Evolutionary conservation across 176 grass and related monocot genomes (phyloP), one percentile per base, ranked within the genome.

Genomic region (Carex pumila): DNA sequence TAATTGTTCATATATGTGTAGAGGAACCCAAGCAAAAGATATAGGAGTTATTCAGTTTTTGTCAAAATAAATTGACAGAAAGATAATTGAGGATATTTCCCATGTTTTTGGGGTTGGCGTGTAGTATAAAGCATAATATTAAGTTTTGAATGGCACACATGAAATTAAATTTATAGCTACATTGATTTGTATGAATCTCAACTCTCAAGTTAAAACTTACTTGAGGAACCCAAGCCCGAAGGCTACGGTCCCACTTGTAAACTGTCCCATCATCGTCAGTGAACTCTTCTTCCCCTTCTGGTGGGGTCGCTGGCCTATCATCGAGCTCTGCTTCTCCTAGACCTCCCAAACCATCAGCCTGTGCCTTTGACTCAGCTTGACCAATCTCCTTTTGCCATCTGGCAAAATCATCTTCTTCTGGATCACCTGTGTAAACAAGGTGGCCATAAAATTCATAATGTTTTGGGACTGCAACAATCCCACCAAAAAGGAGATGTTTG

Each of bases 191-290:
- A 63, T 43, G 15, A 18, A 64, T n/a, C 10, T 67, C 29, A 36
- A 18, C 47, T n/a, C 10, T 67, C 29, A 36, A 34, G 34, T 37
- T 59, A 85, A 65, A 34, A 93, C 93, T 95, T 85, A 95, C 96
- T 90, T 98, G 95, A 82, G 96, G 96, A 95, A 89, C 93, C 93
- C 91, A 95, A 87, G 87, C 93, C 87, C 88, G 88, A 79, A 95
- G 81, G 9, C n/a, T 52, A 71, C 83, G 83, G 63, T 99, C 93
- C 96, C 96, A 99, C 79, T 99, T 95, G 85, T 95, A 99, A 85
- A 91, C 83, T 53, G 91, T 95, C 57, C 96, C 96, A 53, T 99
- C 91, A 74, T 99, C 93, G 80, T 99, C 96, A 64, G 93, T 99
- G 78, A 99, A 99, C 86, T 99, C 96, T 55, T 99, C 85, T 85